Base-by-base conservation (phyloP, 352 stramenopile species). In the Globisporangium canariense region DNA sequence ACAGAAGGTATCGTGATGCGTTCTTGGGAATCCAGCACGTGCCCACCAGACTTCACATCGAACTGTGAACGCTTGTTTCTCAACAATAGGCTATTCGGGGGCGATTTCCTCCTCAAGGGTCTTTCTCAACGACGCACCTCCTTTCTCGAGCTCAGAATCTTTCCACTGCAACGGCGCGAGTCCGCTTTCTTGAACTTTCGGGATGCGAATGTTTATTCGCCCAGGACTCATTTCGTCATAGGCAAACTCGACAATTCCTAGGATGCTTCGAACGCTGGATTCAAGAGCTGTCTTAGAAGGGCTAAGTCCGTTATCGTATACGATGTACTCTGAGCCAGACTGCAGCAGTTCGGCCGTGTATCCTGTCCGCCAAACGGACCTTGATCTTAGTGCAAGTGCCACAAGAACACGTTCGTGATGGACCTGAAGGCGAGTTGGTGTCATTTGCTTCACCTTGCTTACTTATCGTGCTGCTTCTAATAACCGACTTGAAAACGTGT, bases 321-420 rank as follows among this genome's bases (percentile, higher is more conserved):
- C 62, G 1, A 67, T 72, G 67, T 90, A 91, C 68, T 85, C 65
- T 16, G 82, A 88, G 7, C 80, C 82, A 11, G 74, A 79, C 74
- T 83, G 13, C 40, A 46, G 13, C 79, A 88, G 65, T 91, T 89
- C 51, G 79, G 79, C 9, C 73, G 81, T n/a, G 68, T 90, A 18
- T 88, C 78, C 3, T 90, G 81, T 40, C 76, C 83, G 43, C 78
- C 76, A 13, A 66, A 71, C 6, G 77, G 77, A 6, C 79, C 79
- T n/a, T 67, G 67, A 11, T 30, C 43, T 43, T 78, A 88, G 62
- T 88, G 75, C 67, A 85, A 81, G 49, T 88, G 80, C 68, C 80
- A 89, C 71, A 91, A 97, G 49, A 78, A 96, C 61, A 77, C 68
- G 8, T 99, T 99, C 73, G 97, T 86, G 2, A 96, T 98, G 88